Base-by-base conservation (phyloP, 352 stramenopile genomes). In the Phytophthora ohioensis region DNA sequence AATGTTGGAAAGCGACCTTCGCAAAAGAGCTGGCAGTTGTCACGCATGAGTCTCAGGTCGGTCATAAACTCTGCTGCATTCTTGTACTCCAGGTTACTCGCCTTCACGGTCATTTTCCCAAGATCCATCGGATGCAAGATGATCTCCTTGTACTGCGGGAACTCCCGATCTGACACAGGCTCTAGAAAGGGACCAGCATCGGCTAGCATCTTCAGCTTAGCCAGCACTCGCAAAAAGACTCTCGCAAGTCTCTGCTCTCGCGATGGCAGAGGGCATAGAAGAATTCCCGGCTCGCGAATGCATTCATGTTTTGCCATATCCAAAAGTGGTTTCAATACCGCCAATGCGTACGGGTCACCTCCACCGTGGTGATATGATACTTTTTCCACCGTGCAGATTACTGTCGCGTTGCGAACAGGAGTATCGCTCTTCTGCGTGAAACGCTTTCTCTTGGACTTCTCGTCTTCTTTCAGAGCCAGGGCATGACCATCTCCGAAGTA, bases 61-160 rank as follows among this genome's bases (percentile, higher is more conserved):
- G 76, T 63, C 48, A 92, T 73, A 71, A 95, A 88, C 27, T 88
- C 71, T 10, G 67, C 64, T 4, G 67, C 71, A 35, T 59, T 87
- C 17, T 79, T 77, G 69, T 94, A 95, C 62, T 85, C 75, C 17
- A 88, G 69, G 9, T 75, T 67, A 35, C 82, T 83, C 2, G 82
- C 82, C 51, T 93, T 93, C 6, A 49, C 41, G 1, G 75, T 74
- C 27, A 94, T 87, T 67, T 79, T 87, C 2, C 63, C 75, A 12
- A 95, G 75, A 66, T 95, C 79, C 80, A 94, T 94, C 6, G 88
- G 88, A 56, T 87, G 71, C 41, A 84, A 69, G 15, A 95, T 77
- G 42, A 95, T 93, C 35, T 94, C 85, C 51, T 92, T 94, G 73
- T 95, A 95, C 49, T 92, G 82, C 0, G 88, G 88, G 43, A 95